These are phyloP conservation scores for Rugonectria rugulosa DNA, from an alignment of 2,329 filamentous ascomycete genomes.

Conservation along the genomic window DNA sequence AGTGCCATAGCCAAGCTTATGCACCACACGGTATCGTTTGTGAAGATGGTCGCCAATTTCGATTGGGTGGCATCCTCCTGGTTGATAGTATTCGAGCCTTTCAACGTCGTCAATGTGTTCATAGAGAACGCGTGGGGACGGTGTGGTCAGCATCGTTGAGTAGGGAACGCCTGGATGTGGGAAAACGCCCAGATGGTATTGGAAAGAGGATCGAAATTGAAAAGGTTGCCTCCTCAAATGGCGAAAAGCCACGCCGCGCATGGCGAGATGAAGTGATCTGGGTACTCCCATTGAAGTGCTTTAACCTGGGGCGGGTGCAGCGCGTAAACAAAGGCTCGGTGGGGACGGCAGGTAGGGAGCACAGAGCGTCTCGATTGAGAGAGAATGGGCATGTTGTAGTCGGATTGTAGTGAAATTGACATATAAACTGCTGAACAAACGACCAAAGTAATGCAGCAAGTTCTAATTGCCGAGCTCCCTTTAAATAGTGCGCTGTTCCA, in stretches of 20 bases:
- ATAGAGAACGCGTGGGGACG: conserved; percentile 16
- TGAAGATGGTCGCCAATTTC: conserved; percentile 47
- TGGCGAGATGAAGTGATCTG: not conserved
- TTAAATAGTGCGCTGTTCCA: too few species aligned
- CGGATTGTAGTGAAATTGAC: too few species aligned
- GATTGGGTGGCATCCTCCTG: conserved; percentile 50
- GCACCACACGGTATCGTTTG: conserved; percentile 36
- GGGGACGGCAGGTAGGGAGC: too few species aligned
- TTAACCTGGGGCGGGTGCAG: too few species aligned
- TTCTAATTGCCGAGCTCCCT: too few species aligned
- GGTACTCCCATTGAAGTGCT: too few species aligned
- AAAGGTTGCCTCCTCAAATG: not conserved
- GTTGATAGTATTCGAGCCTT: conserved; percentile 38
- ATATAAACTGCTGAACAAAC: too few species aligned
- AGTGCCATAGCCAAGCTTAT: conserved; percentile 42
- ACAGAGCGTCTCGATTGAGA: too few species aligned
- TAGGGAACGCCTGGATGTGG: not conserved
- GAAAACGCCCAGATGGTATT: not conserved
- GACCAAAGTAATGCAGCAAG: too few species aligned
- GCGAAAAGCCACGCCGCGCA: not conserved
- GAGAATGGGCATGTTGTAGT: too few species aligned
- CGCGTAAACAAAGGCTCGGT: too few species aligned
- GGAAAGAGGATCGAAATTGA: not conserved
- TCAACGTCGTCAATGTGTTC: conserved; percentile 36
- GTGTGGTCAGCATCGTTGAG: not conserved